These are phyloP conservation scores for Penicillium psychrofluorescens DNA, from an alignment of 495 filamentous ascomycete genomes.

Conservation along the genomic window DNA sequence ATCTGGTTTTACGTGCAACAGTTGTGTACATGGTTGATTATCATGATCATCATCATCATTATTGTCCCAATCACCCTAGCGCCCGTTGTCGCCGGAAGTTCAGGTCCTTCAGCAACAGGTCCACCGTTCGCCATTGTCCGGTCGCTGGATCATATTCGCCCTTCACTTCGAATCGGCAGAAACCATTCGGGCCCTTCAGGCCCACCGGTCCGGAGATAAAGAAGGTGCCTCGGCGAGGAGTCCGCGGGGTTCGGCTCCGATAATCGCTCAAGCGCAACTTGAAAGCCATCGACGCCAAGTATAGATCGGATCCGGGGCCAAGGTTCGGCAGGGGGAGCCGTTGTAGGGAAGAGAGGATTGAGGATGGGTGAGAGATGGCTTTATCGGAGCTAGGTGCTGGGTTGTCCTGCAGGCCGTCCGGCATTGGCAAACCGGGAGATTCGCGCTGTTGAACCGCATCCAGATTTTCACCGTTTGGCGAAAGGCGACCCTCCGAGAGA, in stretches of 20 bases:
- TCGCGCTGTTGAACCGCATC: slow-evolving; percentile 14
- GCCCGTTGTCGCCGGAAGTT: slow-evolving; percentile 20
- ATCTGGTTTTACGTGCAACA: too few relatives aligned
- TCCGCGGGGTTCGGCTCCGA: slow-evolving; percentile 8
- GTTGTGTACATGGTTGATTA: too few relatives aligned
- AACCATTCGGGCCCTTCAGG: slow-evolving; percentile 49
- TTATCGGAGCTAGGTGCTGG: slow-evolving; percentile 9
- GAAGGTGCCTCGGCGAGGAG: slow-evolving; percentile 57
- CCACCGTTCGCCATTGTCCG: slow-evolving; percentile 26
- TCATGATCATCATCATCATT: not conserved
- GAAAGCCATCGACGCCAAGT: slow-evolving; percentile 45
- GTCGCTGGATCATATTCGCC: slow-evolving; percentile 54
- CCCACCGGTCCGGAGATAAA: slow-evolving; percentile 60
- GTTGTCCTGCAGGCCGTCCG: slow-evolving; percentile 8
- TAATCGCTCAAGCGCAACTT: slow-evolving; percentile 39
- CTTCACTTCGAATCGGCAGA: slow-evolving; percentile 49
- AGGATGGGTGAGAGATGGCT: slow-evolving; percentile 24
- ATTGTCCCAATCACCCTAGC: slow-evolving; percentile 10
- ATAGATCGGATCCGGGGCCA: slow-evolving; percentile 30
- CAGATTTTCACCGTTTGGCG: slow-evolving; percentile 11
- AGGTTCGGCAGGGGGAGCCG: slow-evolving; percentile 29
- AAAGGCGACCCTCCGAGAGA: slow-evolving; percentile 2
- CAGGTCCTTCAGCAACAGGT: slow-evolving; percentile 28
- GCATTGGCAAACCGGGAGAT: slow-evolving; percentile 13
- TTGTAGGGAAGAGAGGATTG: slow-evolving; percentile 28